Evolutionary conservation across 169 alveolate genomes (phyloP).

Genomic region (Plasmodium berghei): DNA sequence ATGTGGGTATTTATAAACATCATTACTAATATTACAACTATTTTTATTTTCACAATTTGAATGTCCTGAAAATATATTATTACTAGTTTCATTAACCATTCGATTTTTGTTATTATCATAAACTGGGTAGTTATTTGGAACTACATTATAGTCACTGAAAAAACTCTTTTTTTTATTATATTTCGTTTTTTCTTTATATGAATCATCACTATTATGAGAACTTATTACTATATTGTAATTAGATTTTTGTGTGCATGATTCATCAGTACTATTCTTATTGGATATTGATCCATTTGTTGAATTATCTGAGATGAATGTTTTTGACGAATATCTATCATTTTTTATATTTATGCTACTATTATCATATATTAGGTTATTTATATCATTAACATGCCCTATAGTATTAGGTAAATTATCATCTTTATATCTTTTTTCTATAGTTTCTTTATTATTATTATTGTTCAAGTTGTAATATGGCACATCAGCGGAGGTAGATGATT

Average conservation of each 20-base stretch:
- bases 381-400: background rate
- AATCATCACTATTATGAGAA: slow-evolving; percentile 3
- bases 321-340: background rate
- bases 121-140: background rate
- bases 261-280: slow-evolving; percentile 18
- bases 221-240: background rate
- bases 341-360: background rate
- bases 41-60: background rate
- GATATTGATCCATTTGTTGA: background rate
- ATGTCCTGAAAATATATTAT: background rate
- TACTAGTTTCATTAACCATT: slow-evolving; percentile 1
- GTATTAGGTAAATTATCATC: background rate
- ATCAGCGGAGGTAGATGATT: background rate
- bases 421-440: background rate
- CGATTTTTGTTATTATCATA: background rate
- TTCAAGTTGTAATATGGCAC: background rate
- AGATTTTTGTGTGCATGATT: slow-evolving; percentile 7
- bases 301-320: slow-evolving; percentile 12
- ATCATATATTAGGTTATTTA: background rate
- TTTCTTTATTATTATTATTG: background rate
- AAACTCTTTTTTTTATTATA: slow-evolving; percentile 56
- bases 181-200: slow-evolving; percentile 51
- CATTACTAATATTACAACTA: background rate
- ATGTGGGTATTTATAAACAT: background rate
- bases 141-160: slow-evolving; percentile 11